Base-by-base conservation (phyloP, 2,329 filamentous ascomycete species). In the Kalaharituber pfeilii region DNA sequence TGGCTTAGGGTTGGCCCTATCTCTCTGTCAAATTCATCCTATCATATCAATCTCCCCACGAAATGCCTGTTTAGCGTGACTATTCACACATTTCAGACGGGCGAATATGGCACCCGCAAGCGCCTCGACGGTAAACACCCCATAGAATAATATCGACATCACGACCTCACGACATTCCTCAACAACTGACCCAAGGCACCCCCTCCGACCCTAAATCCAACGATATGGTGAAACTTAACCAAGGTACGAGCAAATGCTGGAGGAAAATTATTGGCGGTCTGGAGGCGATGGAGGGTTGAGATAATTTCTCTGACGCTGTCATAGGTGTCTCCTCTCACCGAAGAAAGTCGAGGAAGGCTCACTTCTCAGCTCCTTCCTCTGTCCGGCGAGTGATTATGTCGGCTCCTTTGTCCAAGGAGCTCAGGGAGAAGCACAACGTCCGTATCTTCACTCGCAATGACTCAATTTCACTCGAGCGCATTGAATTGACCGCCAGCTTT, bases 361-460 rank as follows among this genome's bases (percentile, higher is more conserved):
- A 98, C 80, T 98, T 94, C 81, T 77, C 79, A 72, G 91, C 91
- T 65, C 87, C 88, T 66, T 95, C 88, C 72, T 87, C 84, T 77
- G 79, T 86, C 71, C 88, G 91, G 74, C 86, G 91, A 71, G 79
- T 82, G 68, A 94, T 94, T 77, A 95, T 98, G 88, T 89, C 84
- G 77, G 88, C 91, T 66, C 84, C 86, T 67, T 80, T 95, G 66
- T 84, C 79, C 78, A 94, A 94, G 80, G 91, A 98, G 78, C 81
- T 98, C 71, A 83, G 87, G 71, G 88, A 94, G 76, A 91, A 98
- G 82, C 85, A 98, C 84, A 94, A 94, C 74, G 91, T 95, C 79
- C 65, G 84, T 71, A 55, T 22, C 52, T 52, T 33, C 27, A 49
- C 27, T 51, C 33, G 47, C 47, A 50, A 3, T 29, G n/a, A 22